Percentiles rank a stretch among this genome's conserved stretches.
Conservation (phyloP, 306 rosid species). For the Mucuna pruriens region DNA sequence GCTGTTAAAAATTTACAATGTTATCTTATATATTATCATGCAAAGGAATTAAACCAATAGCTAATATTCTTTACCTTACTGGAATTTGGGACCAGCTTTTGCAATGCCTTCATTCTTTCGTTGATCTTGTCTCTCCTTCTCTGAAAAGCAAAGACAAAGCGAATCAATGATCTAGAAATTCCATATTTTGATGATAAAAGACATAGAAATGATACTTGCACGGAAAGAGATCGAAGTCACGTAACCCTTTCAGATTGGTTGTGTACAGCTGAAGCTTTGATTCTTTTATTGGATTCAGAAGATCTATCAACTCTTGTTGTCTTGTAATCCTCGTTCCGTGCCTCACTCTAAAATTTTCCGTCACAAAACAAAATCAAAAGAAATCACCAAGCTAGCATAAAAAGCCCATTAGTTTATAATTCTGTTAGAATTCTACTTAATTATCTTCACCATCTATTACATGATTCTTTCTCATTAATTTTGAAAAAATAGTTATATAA, state of each 20-base stretch:
- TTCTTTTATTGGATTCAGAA: constrained; percentile 57
- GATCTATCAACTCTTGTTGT: constrained; percentile 52
- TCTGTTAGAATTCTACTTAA: neutral
- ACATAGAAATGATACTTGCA: neutral
- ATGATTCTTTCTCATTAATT: neutral
- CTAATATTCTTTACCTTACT: constrained; percentile 60
- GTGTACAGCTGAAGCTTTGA: constrained; percentile 70
- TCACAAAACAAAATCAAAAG: neutral
- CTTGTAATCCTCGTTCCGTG: constrained; percentile 42
- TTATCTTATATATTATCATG: neutral
- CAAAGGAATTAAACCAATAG: neutral
- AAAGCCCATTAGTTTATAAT: too few relatives aligned
- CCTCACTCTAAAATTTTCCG: constrained; percentile 44
- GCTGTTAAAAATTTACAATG: neutral
- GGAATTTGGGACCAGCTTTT: constrained; percentile 85
- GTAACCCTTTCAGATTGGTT: constrained; percentile 71
- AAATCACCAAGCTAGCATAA: neutral
- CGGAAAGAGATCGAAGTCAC: neutral
- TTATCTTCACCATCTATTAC: neutral
- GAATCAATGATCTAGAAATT: neutral
- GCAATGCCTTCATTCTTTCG: constrained; percentile 77
- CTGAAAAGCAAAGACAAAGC: constrained; percentile 37
- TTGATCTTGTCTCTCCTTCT: constrained; percentile 85
- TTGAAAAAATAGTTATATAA: too few relatives aligned
- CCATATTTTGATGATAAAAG: neutral